These are phyloP conservation scores for Trichoderma sp. DNA, from an alignment of 2,329 filamentous ascomycete genomes.

Conservation along the genomic window DNA sequence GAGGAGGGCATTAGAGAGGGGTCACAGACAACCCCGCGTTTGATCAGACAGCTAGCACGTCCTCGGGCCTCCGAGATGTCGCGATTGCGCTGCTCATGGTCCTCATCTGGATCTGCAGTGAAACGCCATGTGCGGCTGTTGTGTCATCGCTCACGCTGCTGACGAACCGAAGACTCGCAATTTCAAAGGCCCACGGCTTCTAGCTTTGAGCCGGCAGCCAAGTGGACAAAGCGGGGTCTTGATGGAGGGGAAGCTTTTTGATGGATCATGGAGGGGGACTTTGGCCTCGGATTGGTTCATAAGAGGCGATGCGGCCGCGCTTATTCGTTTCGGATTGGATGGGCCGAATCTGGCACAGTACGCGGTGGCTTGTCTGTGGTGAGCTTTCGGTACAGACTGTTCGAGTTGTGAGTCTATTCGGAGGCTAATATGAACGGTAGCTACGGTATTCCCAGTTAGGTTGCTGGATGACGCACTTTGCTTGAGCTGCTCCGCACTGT, in stretches of 20 bases:
- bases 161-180: constrained; percentile 12
- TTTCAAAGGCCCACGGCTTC: constrained; percentile 18
- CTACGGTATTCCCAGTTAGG: background rate
- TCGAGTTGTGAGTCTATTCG: background rate
- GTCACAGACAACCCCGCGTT: constrained; percentile 9
- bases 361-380: background rate
- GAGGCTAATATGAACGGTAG: background rate
- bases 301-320: background rate
- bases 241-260: constrained; percentile 9
- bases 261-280: background rate
- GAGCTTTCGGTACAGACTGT: background rate
- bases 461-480: background rate
- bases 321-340: background rate
- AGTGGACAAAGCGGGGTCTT: constrained; percentile 14
- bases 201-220: constrained; percentile 2
- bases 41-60: background rate
- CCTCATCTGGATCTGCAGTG: constrained; percentile 18
- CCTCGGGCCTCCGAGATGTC: constrained; percentile 10
- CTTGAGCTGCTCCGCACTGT: background rate
- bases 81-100: constrained; percentile 2
- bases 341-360: background rate
- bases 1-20: constrained; percentile 9
- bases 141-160: constrained; percentile 8
- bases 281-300: background rate
- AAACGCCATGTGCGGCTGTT: constrained; percentile 14